A percentile compares a stretch with the other conserved stretches of the same genome.
Conservation (phyloP, 306 rosid genomes). For the Lagenaria siceraria region DNA sequence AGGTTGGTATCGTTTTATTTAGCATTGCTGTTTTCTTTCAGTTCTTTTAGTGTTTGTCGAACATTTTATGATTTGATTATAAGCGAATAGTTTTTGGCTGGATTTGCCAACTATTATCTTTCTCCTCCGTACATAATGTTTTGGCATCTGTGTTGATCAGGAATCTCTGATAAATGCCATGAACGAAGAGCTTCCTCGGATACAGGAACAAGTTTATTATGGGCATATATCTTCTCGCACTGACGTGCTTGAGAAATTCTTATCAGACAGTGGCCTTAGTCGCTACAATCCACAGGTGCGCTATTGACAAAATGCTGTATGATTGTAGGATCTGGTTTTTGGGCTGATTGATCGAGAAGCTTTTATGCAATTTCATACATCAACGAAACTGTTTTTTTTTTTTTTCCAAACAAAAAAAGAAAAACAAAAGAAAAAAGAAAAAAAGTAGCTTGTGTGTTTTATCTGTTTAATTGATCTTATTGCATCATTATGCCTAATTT, state of each 20-base stretch:
- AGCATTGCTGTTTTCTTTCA: background rate
- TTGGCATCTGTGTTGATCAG: constrained; percentile 34
- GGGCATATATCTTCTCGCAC: constrained; percentile 82
- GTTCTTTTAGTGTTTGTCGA: background rate
- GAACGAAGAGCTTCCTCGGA: constrained; percentile 85
- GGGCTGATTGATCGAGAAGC: background rate
- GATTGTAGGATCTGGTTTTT: background rate
- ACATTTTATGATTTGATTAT: background rate
- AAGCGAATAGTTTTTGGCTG: background rate
- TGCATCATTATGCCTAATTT: background rate
- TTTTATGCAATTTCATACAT: background rate
- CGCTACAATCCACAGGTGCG: constrained; percentile 92
- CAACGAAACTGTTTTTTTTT: background rate
- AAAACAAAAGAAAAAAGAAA: too few relatives aligned
- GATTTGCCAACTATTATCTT: background rate
- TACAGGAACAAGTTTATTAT: constrained; percentile 93
- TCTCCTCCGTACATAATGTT: background rate
- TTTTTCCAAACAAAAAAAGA: too few relatives aligned
- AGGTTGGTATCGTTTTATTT: background rate
- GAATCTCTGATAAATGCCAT: constrained; percentile 72
- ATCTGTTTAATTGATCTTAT: background rate
- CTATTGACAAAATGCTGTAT: background rate
- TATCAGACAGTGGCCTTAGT: constrained; percentile 76
- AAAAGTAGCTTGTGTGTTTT: background rate
- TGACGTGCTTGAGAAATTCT: constrained; percentile 62